phyloP scores from a whole-genome alignment of 257 asterid genomes.

The Solanum pennellii region DNA sequence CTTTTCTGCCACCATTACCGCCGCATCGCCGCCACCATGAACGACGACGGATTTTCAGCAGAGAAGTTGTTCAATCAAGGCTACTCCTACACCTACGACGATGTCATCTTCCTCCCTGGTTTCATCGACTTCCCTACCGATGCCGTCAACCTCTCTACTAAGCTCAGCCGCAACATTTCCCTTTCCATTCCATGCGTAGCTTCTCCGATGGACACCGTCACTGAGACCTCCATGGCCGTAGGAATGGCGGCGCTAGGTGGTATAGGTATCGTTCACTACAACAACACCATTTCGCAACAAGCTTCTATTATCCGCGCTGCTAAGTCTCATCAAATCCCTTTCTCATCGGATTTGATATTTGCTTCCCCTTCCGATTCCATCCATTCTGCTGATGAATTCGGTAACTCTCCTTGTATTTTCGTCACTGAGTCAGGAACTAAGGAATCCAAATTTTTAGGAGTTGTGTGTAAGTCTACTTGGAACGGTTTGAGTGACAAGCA shows the following conservation, averaged over 20 bases:
- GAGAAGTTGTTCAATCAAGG: constrained; percentile 58
- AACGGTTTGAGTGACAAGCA: constrained; percentile 38
- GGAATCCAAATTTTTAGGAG: constrained; percentile 40
- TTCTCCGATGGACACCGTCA: constrained; percentile 94
- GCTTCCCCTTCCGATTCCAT: constrained; percentile 44
- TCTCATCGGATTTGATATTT: constrained; percentile 32
- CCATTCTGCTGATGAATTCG: constrained; percentile 34
- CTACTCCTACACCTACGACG: constrained; percentile 89
- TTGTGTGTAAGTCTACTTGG: constrained; percentile 50
- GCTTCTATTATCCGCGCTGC: constrained; percentile 51
- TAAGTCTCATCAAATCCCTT: constrained; percentile 63
- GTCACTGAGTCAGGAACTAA: constrained; percentile 42
- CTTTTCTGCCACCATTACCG: background rate
- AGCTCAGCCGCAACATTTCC: constrained; percentile 46
- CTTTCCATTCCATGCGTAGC: constrained; percentile 81
- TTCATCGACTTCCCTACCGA: constrained; percentile 82
- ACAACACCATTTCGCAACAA: constrained; percentile 41
- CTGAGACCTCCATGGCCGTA: constrained; percentile 80
- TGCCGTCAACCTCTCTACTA: constrained; percentile 65
- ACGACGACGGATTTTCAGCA: constrained; percentile 71
- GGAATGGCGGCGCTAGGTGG: constrained; percentile 89
- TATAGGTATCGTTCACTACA: constrained; percentile 62
- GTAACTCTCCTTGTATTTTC: constrained; percentile 49
- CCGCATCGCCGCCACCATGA: background rate
- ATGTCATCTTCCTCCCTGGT: constrained; percentile 84